Base-by-base conservation (phyloP, 225 moss, liverwort and hornwort species). In the Antitrichia curtipendula region DNA sequence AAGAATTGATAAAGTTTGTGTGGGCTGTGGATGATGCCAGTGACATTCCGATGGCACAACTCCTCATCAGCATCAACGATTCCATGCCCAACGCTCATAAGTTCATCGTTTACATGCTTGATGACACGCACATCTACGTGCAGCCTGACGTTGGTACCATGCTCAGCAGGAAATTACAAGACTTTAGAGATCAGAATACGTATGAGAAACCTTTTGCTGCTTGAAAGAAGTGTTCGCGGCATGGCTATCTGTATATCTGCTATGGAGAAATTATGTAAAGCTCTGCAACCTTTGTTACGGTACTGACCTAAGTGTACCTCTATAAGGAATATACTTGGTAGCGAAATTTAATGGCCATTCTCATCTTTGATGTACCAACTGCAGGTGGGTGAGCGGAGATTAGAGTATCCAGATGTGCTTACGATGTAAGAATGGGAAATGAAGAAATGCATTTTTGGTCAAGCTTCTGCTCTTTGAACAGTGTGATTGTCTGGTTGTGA, bases 1-100 rank as follows among this genome's bases (percentile, higher is more conserved):
- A n/a, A 54, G 54, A 54, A 77, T 77, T 77, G 40, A 89, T 47
- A 27, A 38, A 69, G 75, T 86, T 75, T 86, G 43, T 80, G 34
- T 74, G 52, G 64, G 60, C 29, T 82, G 87, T 85, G 53, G 82
- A 72, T 80, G 60, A 66, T 88, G 86, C 65, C 95, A 98, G 98
- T 91, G 98, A 98, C 90, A 94, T 98, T 89, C 98, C 97, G 22
- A 97, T 98, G 97, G 96, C 95, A 82, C 98, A 98, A 57, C 95
- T 95, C 65, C 94, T 98, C 15, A 86, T 98, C 65, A 95, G 96
- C 88, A 77, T 97, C 69, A 96, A 98, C 80, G 93, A 93, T 56
- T 91, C 87, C 85, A 96, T 95, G 98, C 95, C 98, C 50, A 95
- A 95, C 40, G 95, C 97, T 58, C 95, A 96, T 32, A 97, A 95